These are phyloP conservation scores for Lippia alba DNA, from an alignment of 305 asterid species.

Conservation along the genomic window DNA sequence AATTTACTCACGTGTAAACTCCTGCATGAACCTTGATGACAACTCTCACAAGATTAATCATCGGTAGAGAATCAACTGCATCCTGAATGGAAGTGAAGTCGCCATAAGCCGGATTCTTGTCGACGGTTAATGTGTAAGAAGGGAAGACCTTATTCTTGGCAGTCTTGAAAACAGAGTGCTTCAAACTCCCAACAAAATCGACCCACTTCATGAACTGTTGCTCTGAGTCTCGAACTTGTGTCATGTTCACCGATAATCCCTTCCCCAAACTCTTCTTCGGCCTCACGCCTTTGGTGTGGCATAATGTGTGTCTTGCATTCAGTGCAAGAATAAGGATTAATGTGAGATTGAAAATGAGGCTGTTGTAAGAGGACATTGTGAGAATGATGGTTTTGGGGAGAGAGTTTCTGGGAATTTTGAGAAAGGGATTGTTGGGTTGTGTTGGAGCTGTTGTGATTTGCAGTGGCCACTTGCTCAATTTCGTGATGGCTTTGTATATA, in stretches of 20 bases:
- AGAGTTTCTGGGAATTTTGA: neutral
- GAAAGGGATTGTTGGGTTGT: slow-evolving; percentile 21
- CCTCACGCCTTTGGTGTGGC: slow-evolving; percentile 63
- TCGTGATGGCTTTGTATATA: slow-evolving; percentile 29
- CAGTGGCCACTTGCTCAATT: neutral
- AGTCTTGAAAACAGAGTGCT: slow-evolving; percentile 65
- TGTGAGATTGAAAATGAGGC: slow-evolving; percentile 18
- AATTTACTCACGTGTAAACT: slow-evolving; percentile 69
- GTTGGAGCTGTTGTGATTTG: slow-evolving; percentile 8
- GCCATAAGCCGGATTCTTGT: slow-evolving; percentile 64
- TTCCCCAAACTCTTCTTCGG: slow-evolving; percentile 43
- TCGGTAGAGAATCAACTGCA: slow-evolving; percentile 83
- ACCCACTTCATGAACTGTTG: slow-evolving; percentile 88
- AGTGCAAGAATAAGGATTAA: slow-evolving; percentile 32
- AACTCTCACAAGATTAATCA: slow-evolving; percentile 69
- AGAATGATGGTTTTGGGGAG: slow-evolving; percentile 26
- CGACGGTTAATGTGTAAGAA: slow-evolving; percentile 66
- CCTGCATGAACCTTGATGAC: slow-evolving; percentile 86
- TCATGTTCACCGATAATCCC: slow-evolving; percentile 51
- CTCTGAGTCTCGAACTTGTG: slow-evolving; percentile 62
- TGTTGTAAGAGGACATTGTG: slow-evolving; percentile 25
- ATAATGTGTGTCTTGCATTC: slow-evolving; percentile 29
- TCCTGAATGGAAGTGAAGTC: slow-evolving; percentile 81
- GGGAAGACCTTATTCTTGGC: slow-evolving; percentile 74
- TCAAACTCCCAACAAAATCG: slow-evolving; percentile 71